These are phyloP conservation scores for Dactylorhiza incarnata DNA, from an alignment of 106 monocot species.

Conservation along the genomic window DNA sequence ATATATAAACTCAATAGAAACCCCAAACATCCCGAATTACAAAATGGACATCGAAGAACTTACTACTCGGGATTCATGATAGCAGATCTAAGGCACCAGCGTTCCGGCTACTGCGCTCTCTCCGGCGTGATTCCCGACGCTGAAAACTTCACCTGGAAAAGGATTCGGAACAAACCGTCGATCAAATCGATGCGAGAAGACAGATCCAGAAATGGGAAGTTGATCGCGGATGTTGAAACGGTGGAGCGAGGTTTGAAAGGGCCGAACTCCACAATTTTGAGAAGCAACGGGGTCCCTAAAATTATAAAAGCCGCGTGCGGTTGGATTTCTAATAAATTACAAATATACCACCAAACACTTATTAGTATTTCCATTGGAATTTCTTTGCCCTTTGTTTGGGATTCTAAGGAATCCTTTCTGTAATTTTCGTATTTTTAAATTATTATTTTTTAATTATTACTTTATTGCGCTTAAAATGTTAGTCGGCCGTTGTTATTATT, in stretches of 20 bases:
- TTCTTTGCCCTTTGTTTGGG: no score
- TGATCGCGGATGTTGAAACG: no score
- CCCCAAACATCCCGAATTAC: not conserved
- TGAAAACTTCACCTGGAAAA: not conserved
- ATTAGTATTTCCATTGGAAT: not conserved
- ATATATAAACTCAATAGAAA: not conserved
- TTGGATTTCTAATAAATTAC: not conserved
- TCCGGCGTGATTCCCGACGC: not conserved
- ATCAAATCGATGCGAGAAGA: slow-evolving; percentile 5
- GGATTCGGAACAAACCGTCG: not conserved
- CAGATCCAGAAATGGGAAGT: not conserved
- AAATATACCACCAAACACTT: not conserved
- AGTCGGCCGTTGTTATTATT: no score
- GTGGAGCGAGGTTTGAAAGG: not conserved
- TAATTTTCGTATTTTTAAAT: no score
- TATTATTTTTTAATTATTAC: no score
- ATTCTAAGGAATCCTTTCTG: no score
- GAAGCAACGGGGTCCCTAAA: not conserved
- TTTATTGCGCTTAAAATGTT: no score
- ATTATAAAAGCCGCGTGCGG: not conserved
- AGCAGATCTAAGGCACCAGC: not conserved
- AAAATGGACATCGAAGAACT: not conserved
- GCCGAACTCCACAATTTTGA: not conserved
- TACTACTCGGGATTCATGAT: slow-evolving; percentile 10
- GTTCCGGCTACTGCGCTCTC: not conserved